Conservation (phyloP, 2,329 filamentous ascomycete genomes). For the Fusarium citri region DNA sequence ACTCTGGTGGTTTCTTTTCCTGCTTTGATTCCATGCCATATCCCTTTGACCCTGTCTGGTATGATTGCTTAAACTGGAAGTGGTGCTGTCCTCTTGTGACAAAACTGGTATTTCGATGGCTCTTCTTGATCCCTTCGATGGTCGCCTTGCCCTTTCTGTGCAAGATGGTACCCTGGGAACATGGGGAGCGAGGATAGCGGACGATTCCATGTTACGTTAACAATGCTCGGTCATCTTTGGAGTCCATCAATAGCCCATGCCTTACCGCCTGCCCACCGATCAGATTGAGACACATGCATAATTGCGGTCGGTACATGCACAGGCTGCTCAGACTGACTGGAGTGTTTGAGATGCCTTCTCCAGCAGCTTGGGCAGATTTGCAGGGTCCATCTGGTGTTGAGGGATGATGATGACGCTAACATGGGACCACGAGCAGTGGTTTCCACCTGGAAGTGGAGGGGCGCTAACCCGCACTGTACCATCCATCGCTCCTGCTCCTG, state of each 20-base stretch:
- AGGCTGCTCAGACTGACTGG: neutral
- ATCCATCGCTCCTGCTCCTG: neutral
- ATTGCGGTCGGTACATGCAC: neutral
- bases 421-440: constrained; percentile 40
- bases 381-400: constrained; percentile 37
- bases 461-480: constrained; percentile 14
- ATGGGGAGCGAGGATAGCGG: constrained; percentile 11
- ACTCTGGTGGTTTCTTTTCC: constrained; percentile 18
- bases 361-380: constrained; percentile 34
- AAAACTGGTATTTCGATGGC: constrained; percentile 17
- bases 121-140: constrained; percentile 17
- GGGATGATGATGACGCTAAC: constrained; percentile 44
- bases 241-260: neutral
- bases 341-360: constrained; percentile 15
- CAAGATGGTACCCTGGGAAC: constrained; percentile 15
- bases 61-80: constrained; percentile 19
- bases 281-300: constrained; percentile 17
- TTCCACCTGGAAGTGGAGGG: constrained; percentile 14
- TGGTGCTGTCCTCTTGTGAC: constrained; percentile 16
- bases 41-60: constrained; percentile 7
- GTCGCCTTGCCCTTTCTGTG: constrained; percentile 19
- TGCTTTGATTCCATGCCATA: constrained; percentile 16
- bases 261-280: constrained; percentile 14
- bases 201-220: neutral
- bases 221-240: neutral